phyloP scores from a whole-genome alignment of 768 basidiomycete genomes.

The Lepiota venenata region DNA sequence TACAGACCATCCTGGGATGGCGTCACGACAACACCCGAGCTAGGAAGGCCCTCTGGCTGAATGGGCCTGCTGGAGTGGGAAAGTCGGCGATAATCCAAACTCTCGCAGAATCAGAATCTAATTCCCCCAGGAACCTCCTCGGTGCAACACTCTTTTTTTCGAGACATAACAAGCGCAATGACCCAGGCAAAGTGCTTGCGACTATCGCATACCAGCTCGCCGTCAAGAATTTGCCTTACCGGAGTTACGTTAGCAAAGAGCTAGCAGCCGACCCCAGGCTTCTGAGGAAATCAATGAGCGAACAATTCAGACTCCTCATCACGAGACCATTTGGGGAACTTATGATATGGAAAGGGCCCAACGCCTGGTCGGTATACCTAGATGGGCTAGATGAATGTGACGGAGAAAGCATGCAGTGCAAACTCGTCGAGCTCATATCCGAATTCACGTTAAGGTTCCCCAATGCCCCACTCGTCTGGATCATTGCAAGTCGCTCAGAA shows the following conservation, averaged over 20 bases:
- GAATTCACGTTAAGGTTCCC: not conserved
- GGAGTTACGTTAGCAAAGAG: conserved; percentile 4
- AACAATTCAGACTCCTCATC: conserved; percentile 14
- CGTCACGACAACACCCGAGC: not conserved
- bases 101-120: conserved; percentile 17
- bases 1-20: conserved; percentile 12
- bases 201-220: conserved; percentile 22
- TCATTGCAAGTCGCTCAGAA: conserved; percentile 25
- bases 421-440: conserved; percentile 13
- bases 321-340: conserved; percentile 10
- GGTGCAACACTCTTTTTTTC: conserved; percentile 21
- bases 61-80: conserved; percentile 23
- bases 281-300: conserved; percentile 4
- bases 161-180: not conserved
- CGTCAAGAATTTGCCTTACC: not conserved
- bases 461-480: conserved; percentile 16
- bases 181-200: conserved; percentile 12
- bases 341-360: not conserved
- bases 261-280: conserved; percentile 9
- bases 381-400: conserved; percentile 28
- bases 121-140: not conserved
- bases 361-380: conserved; percentile 15
- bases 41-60: conserved; percentile 16
- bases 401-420: conserved; percentile 4
- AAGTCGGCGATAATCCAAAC: conserved; percentile 28